Evolutionary conservation across 2,329 filamentous ascomycete species (phyloP).

Genomic region (Colletotrichum sansevieriae): DNA sequence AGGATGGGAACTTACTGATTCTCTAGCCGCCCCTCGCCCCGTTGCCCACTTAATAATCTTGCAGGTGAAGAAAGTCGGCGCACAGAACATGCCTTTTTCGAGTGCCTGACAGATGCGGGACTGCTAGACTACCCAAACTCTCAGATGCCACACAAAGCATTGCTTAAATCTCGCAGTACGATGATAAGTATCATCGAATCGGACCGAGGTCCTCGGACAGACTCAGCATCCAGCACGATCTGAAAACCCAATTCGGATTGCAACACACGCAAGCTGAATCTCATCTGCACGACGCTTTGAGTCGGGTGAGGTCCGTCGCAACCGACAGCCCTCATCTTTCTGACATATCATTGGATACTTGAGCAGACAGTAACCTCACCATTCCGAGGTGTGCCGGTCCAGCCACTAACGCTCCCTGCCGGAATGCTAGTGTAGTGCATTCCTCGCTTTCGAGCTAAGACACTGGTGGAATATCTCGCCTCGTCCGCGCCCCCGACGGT

Average conservation of each 20-base stretch:
- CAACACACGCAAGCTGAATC: constrained; percentile 3
- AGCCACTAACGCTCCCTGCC: constrained; percentile 15
- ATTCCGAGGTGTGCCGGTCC: not conserved
- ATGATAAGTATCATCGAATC: not conserved
- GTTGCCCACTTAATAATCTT: constrained; percentile 28
- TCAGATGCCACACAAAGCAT: not conserved
- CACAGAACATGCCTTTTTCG: constrained; percentile 3
- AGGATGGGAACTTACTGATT: not conserved
- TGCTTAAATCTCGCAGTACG: not conserved
- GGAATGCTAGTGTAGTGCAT: constrained; percentile 6
- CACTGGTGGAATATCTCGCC: constrained; percentile 33
- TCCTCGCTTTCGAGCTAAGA: constrained; percentile 15
- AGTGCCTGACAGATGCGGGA: not conserved
- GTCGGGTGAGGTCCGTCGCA: not conserved
- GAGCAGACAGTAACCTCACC: not conserved
- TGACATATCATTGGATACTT: not conserved
- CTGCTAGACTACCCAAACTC: not conserved
- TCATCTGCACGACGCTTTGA: not conserved
- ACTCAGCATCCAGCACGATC: constrained; percentile 18
- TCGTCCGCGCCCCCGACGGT: constrained; percentile 23
- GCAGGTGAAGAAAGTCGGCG: not conserved
- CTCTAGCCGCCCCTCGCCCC: not conserved
- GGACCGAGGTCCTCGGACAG: constrained; percentile 27
- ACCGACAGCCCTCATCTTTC: not conserved
- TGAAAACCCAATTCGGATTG: constrained; percentile 25